Conservation (phyloP, 345 rosid species). For the Linum trigynum region DNA sequence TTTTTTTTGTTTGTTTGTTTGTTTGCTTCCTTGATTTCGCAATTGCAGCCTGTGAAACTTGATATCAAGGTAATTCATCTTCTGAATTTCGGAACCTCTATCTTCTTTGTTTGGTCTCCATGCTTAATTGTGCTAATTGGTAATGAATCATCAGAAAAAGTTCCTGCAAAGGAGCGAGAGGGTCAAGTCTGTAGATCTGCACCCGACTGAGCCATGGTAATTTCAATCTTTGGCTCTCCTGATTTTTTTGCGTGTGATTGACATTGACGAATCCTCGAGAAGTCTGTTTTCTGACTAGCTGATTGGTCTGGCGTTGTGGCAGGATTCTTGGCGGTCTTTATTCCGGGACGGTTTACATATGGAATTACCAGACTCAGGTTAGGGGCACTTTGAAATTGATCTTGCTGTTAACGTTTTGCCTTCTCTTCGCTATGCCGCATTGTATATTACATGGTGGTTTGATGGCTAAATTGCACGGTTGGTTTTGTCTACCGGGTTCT, state of each 20-base stretch:
- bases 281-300: neutral
- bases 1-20: too few species aligned
- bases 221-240: neutral
- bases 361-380: slow-evolving; percentile 34
- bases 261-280: neutral
- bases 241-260: neutral
- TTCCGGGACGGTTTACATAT: slow-evolving; percentile 28
- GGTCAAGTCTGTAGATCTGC: slow-evolving; percentile 30
- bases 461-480: neutral
- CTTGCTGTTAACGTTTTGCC: neutral
- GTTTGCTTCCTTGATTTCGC: too few species aligned
- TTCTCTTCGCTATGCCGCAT: neutral
- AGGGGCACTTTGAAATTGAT: neutral
- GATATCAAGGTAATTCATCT: slow-evolving; percentile 1
- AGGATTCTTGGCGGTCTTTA: slow-evolving; percentile 29
- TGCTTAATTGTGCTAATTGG: neutral
- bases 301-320: neutral
- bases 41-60: neutral
- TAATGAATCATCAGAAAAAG: neutral
- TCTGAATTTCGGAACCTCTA: neutral
- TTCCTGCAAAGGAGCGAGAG: slow-evolving; percentile 25
- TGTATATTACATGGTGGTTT: neutral
- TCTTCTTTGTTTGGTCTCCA: neutral
- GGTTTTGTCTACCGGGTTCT: too few species aligned
- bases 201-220: slow-evolving; percentile 37